Base-by-base conservation (phyloP, 352 stramenopile genomes). In the Globisporangium acanthophoron region DNA sequence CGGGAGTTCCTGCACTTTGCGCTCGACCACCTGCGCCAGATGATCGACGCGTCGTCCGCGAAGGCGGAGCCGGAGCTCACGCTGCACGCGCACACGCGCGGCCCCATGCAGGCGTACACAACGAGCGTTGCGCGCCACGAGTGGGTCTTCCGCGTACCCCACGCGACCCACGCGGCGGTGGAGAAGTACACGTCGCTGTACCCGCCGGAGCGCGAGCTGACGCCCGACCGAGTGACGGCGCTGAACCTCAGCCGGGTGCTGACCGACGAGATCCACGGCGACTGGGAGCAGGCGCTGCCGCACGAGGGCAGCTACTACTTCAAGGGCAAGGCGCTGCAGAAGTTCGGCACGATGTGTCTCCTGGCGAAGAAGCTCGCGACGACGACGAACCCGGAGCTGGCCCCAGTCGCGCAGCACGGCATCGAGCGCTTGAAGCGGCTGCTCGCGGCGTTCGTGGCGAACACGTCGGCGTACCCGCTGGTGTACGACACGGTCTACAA, bases 221-320 rank as follows among this genome's bases (percentile, higher is more conserved):
- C 76, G 4, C 24, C 62, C 21, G 66, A 82, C 9, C 54, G 73
- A 5, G 72, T 81, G 18, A 57, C 71, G 18, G 58, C 46, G 11
- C 45, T 80, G 12, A 65, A 73, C 27, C 62, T 87, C 15, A 79
- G 62, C 35, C 65, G 67, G 5, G 60, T 90, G 3, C 63, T 91
- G 2, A 58, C 57, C 0, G 70, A 88, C 35, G 79, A 92, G 66
- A 88, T 92, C 54, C 40, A 90, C 24, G 72, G 67, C n/a, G 66
- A 87, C 35, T 94, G 84, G 84, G 61, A 67, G 16, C 49, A 57
- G 44, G 53, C 70, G 8, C 55, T 91, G 43, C 78, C 78, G 7
- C 64, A 69, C 27, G 74, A 88, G 64, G 81, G 74, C 27, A 89
- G 79, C 59, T 93, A 93, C 64, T 93, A 93, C 70, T 93, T 93